Evolutionary conservation across 306 rosid species (phyloP), one percentile per base, ranked within the genome.

Genomic region (Crotalaria pallida): DNA sequence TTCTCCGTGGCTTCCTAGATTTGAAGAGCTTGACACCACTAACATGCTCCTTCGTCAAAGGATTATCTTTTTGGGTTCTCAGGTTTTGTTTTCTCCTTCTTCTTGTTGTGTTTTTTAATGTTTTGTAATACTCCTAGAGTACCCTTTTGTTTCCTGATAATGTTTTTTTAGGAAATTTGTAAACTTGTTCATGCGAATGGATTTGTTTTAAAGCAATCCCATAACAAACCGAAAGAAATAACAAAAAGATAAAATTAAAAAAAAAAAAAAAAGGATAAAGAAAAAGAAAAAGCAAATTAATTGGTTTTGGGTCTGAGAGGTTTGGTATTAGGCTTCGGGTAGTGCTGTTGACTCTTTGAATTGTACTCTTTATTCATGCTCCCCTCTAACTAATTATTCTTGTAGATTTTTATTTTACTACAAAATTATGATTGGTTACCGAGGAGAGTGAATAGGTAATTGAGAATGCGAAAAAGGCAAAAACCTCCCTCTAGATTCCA

Each of bases 31-130:
- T 10, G 99, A 94, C 24, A 87, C 88, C 38, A 83, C 97, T 51
- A 91, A 87, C 58, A 88, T 87, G 97, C 92, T 94, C 80, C 92
- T 91, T 63, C 96, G 97, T 58, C 97, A 94, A 69, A 85, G 99
- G 63, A 94, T 94, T 74, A 53, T 94, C 86, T 94, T 91, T 64
- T 53, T 91, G 83, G 99, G 99, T 43, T 94, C 99, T 77, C 96
- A 88, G 95, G 97, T 90, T 55, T 8, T 11, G 11, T 13, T 63
- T 23, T 57, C 44, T 40, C 49, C 8, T 8, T 41, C 3, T n/a
- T 71, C 41, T 43, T 7, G 10, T 71, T 69, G 23, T 6, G 64
- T 12, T 7, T 24, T 21, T 69, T 55, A 3, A 26, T 57, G 21
- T 0, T 59, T 63, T 71, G 34, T 21, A 9, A 24, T 58, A 13